These are phyloP conservation scores for Astrocystis sublimbata DNA, from an alignment of 495 filamentous ascomycete genomes.

Conservation along the genomic window DNA sequence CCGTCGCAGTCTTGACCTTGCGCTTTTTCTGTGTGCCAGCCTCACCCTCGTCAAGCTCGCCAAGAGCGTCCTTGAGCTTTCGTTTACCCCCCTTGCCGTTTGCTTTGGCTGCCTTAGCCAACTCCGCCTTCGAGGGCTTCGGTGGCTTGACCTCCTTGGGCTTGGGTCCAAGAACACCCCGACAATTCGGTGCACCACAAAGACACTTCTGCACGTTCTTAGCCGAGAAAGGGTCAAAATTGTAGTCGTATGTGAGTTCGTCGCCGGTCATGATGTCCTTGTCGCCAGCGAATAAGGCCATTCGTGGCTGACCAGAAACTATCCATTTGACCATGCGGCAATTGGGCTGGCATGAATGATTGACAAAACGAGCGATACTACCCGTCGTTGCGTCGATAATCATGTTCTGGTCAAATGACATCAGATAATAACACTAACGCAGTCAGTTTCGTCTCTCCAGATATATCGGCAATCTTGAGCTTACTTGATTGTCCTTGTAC, in stretches of 20 bases:
- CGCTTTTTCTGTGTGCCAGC: slow-evolving; percentile 39
- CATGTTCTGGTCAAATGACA: slow-evolving; percentile 98
- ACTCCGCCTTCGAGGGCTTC: slow-evolving; percentile 35
- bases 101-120: slow-evolving; percentile 32
- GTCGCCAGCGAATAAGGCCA: slow-evolving; percentile 95
- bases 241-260: slow-evolving; percentile 99
- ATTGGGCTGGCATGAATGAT: slow-evolving; percentile 97
- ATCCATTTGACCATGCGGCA: slow-evolving; percentile 97
- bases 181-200: slow-evolving; percentile 74
- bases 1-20: slow-evolving; percentile 40
- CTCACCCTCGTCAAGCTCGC: slow-evolving; percentile 32
- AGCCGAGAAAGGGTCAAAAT: slow-evolving; percentile 86
- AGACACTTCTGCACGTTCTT: slow-evolving; percentile 83
- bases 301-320: slow-evolving; percentile 89
- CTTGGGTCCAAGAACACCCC: slow-evolving; percentile 75
- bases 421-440: slow-evolving; percentile 87
- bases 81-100: slow-evolving; percentile 39
- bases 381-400: slow-evolving; percentile 96
- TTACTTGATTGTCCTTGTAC: slow-evolving; percentile 89
- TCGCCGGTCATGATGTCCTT: slow-evolving; percentile 87
- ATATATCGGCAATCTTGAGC: slow-evolving; percentile 24
- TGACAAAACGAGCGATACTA: slow-evolving; percentile 95
- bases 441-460: slow-evolving; percentile 24
- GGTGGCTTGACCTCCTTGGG: slow-evolving; percentile 58
- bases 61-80: slow-evolving; percentile 43